Base-by-base conservation (phyloP, 2,329 filamentous ascomycete species). In the Rosellinia necatrix region DNA sequence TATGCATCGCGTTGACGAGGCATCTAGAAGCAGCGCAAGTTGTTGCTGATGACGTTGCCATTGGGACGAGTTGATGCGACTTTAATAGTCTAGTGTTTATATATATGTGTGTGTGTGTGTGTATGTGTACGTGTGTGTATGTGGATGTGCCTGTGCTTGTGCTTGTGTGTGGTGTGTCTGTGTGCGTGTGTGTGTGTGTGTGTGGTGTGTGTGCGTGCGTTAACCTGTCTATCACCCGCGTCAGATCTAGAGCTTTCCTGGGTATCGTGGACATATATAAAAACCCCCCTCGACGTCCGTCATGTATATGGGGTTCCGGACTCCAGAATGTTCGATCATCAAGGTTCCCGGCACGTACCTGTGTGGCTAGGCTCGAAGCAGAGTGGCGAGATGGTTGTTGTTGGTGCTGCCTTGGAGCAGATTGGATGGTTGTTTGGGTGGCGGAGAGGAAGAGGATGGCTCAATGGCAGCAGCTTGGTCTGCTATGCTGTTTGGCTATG, bases 1-100 rank as follows among this genome's bases (percentile, higher is more conserved):
- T 67, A 62, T 69, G 62, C 67, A 66, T 68, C 32, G 56, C 64
- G 66, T 65, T 56, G 59, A 65, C 58, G 29, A 52, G 52, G 41
- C 25, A 7, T 47, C 35, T 55, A 49, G 50, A 53, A 56, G 60
- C 49, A 38, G 47, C 49, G 27, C 57, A 57, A 22, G 43, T 32
- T 34, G 53, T 49, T 34, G 49, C 35, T 30, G 46, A 42, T 52
- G 53, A 49, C 34, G 41, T n/a, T 17, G 59, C 53, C 59, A 62
- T 62, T 49, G 43, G 22, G 44, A 49, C 29, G 38, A 51, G 40
- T 48, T 41, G 52, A 44, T 48, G 44, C 57, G 52, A 49, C 49
- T 50, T 46, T 49, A 49, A 37, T 53, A 17, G 35, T 41, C 41
- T 46, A 30, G 21, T 35, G 35, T 52, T n/a, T 30, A 29, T 46